Base-by-base conservation (phyloP, 768 basidiomycete species). In the Floccularia luteovirens region DNA sequence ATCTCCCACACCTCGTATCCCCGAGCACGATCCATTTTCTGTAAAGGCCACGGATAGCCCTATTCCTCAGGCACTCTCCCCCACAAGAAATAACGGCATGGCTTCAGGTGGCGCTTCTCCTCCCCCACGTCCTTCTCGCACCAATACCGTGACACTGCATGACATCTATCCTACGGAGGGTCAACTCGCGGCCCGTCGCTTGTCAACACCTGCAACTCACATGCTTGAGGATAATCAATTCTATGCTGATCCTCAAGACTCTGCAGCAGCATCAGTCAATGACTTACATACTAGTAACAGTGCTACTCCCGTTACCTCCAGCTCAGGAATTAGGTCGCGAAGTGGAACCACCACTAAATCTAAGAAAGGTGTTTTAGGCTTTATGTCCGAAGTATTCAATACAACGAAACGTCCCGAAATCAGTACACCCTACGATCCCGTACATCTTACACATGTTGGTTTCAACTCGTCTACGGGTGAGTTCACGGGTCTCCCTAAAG, bases 401-500 rank as follows among this genome's bases (percentile, higher is more conserved):
- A 69, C 75, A 41, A 73, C 74, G 27, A 90, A 87, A 61, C 77
- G 84, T 10, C 79, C 77, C 11, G 91, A 94, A 63, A 98, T 99
- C 69, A 91, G 89, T 58, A 93, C 92, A 0, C 96, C 96, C 0
- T 98, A 94, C 59, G 96, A 99, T 63, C 96, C 96, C 23, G 94
- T 98, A 27, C 94, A 98, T 67, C 84, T 99, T 54, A 98, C 96
- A 2, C 96, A 99, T 58, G 96, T 99, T 57, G 94, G 94, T 44
- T 98, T 97, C 79, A 97, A 99, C 62, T 89, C 90, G 4, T 94
- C 90, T 42, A 98, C 94, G 0, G 96, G 96, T 43, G 94, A 99
- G 64, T 98, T 93, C 65, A 92, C 90, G 6, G 96, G 96, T 2
- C 72, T 99, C 23, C 96, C 96, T 2, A 94, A 94, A 61, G 94